Conservation (phyloP, 176 grass and related monocot genomes). For the Ensete glaucum region DNA sequence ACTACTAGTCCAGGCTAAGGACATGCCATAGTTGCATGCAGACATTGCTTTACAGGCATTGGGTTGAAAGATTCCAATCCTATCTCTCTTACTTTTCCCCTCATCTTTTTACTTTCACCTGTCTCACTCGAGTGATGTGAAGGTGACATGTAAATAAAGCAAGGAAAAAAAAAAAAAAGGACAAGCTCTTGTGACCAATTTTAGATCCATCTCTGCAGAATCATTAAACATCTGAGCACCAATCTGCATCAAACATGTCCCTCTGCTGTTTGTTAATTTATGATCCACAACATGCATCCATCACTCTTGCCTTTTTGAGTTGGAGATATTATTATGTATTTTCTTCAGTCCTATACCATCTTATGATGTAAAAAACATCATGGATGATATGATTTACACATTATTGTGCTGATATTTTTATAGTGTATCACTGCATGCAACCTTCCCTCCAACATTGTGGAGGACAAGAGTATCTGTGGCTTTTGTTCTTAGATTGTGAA, state of each 20-base stretch:
- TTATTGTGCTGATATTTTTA: neutral
- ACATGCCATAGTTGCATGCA: neutral
- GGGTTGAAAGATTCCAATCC: slow-evolving; percentile 6
- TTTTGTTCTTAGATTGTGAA: neutral
- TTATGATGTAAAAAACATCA: too few species aligned
- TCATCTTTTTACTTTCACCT: neutral
- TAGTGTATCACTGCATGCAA: neutral
- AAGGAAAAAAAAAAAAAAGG: neutral
- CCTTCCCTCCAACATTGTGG: neutral
- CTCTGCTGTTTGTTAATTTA: too few species aligned
- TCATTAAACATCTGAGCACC: too few species aligned
- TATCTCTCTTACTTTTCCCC: neutral
- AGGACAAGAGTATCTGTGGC: neutral
- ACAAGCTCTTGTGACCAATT: neutral
- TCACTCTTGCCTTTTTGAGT: too few species aligned
- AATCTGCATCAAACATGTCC: too few species aligned
- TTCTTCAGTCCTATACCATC: too few species aligned
- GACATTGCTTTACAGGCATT: neutral
- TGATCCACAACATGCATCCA: too few species aligned
- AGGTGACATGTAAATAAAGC: neutral
- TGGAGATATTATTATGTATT: too few species aligned
- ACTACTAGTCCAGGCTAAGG: neutral
- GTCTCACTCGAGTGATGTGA: neutral
- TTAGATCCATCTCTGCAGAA: neutral
- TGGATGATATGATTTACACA: neutral